Percentiles rank a stretch among this genome's conserved stretches.
Evolutionary conservation across 2,329 filamentous ascomycete genomes (phyloP).

Genomic region (Zymoseptoria tritici): DNA sequence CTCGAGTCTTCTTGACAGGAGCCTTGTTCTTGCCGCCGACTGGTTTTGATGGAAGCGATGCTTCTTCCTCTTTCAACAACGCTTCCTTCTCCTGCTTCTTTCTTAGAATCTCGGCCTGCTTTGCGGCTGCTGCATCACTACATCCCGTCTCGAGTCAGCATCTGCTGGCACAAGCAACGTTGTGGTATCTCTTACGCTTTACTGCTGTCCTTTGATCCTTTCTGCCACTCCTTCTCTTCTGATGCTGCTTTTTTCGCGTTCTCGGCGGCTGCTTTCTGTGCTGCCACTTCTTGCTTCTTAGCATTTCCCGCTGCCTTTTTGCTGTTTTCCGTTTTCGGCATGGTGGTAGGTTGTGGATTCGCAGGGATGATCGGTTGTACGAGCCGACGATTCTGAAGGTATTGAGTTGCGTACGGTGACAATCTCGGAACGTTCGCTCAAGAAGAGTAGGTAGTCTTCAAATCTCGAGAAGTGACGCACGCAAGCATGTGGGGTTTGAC

Average conservation of each 20-base stretch:
- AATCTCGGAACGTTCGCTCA: no score
- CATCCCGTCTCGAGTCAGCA: slow-evolving; percentile 7
- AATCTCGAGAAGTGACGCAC: not conserved
- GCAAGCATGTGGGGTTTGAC: not conserved
- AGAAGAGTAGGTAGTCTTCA: no score
- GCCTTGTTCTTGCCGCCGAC: slow-evolving; percentile 60
- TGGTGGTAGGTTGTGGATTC: slow-evolving; percentile 2
- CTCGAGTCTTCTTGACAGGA: slow-evolving; percentile 50
- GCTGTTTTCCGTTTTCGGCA: slow-evolving; percentile 55
- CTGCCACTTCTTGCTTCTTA: slow-evolving; percentile 82
- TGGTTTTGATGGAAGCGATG: slow-evolving; percentile 52
- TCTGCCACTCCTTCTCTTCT: slow-evolving; percentile 72
- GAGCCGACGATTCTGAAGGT: not conserved
- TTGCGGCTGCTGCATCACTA: slow-evolving; percentile 77
- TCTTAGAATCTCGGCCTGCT: slow-evolving; percentile 70
- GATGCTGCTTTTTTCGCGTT: slow-evolving; percentile 57
- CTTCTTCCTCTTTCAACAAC: slow-evolving; percentile 75
- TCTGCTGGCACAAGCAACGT: not conserved
- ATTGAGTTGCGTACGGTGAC: not conserved
- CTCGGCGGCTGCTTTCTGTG: slow-evolving; percentile 66
- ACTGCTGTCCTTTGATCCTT: slow-evolving; percentile 73
- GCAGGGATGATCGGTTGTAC: not conserved
- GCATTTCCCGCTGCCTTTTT: slow-evolving; percentile 90
- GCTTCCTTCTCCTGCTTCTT: slow-evolving; percentile 93
- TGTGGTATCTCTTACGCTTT: slow-evolving; percentile 64